phyloP scores from a whole-genome alignment of 805 yeast genomes.

The Candida stauntonica region DNA sequence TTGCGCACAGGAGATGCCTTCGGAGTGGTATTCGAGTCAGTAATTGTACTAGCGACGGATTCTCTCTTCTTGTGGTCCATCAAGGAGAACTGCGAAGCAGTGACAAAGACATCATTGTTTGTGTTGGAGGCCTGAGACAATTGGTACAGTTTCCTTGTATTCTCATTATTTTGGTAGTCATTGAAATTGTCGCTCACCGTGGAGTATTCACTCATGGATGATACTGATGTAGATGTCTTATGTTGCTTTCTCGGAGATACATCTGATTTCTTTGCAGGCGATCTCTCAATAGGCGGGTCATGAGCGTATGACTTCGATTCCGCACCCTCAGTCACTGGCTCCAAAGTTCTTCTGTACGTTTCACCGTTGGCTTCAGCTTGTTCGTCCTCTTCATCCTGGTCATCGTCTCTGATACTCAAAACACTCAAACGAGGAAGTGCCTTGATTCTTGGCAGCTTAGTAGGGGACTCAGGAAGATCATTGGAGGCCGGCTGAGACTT shows the following conservation, averaged over 20 bases:
- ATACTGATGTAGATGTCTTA: slow-evolving; percentile 18
- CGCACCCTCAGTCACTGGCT: slow-evolving; percentile 10
- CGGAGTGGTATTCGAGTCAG: slow-evolving; percentile 9
- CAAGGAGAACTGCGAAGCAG: slow-evolving; percentile 35
- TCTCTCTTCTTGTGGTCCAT: slow-evolving; percentile 13
- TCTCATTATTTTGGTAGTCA: slow-evolving; percentile 5
- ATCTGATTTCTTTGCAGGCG: slow-evolving; percentile 2
- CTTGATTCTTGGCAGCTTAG: slow-evolving; percentile 23
- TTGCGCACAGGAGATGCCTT: slow-evolving; percentile 2
- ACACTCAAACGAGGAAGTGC: slow-evolving; percentile 25
- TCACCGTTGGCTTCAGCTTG: too few species aligned
- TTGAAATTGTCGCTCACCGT: slow-evolving; percentile 19
- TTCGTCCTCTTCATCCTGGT: slow-evolving; percentile 6
- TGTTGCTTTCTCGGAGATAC: slow-evolving; percentile 8
- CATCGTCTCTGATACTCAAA: slow-evolving; percentile 23
- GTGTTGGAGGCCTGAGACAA: slow-evolving; percentile 16
- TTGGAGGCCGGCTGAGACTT: background rate
- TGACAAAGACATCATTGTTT: slow-evolving; percentile 33
- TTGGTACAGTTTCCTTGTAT: slow-evolving; percentile 15
- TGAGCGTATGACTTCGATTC: slow-evolving; percentile 1
- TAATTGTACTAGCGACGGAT: slow-evolving; percentile 3
- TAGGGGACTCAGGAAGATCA: slow-evolving; percentile 15
- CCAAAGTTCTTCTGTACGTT: too few species aligned
- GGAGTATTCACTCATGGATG: slow-evolving; percentile 25
- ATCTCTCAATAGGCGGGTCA: too few species aligned